Evolutionary conservation across 768 basidiomycete genomes (phyloP).

Genomic region (Boletales sp.): DNA sequence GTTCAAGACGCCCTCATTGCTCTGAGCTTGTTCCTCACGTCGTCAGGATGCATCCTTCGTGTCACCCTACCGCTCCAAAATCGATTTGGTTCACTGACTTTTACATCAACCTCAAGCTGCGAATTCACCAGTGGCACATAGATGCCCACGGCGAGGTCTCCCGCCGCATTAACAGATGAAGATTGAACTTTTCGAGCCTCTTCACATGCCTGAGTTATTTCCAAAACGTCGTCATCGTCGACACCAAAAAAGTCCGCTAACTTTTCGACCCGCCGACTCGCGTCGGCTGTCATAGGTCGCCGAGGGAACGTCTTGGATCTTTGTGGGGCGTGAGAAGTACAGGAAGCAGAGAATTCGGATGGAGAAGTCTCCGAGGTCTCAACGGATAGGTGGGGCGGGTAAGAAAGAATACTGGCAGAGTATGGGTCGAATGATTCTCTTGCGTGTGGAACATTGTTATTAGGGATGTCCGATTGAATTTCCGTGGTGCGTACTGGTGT

Average conservation of each 20-base stretch:
- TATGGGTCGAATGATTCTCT: neutral
- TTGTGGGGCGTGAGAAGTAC: neutral
- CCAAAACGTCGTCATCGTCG: constrained; percentile 2
- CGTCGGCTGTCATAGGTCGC: constrained; percentile 5
- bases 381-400: neutral
- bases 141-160: constrained; percentile 2
- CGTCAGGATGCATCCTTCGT: constrained; percentile 37
- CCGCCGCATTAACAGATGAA: neutral
- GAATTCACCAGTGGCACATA: neutral
- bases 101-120: constrained; percentile 35
- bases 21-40: constrained; percentile 44
- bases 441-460: neutral
- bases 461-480: neutral
- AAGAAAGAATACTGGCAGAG: neutral
- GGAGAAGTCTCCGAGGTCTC: neutral
- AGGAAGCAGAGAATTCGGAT: neutral
- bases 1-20: constrained; percentile 33
- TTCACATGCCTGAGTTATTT: neutral
- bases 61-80: constrained; percentile 38
- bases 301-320: neutral
- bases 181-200: neutral
- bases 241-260: constrained; percentile 16
- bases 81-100: constrained; percentile 33
- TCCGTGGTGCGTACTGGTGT: neutral
- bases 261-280: constrained; percentile 11